Percentiles rank a stretch among this genome's conserved stretches.
Evolutionary conservation across 2,329 filamentous ascomycete genomes (phyloP).

Genomic region (Neobulgaria alba): DNA sequence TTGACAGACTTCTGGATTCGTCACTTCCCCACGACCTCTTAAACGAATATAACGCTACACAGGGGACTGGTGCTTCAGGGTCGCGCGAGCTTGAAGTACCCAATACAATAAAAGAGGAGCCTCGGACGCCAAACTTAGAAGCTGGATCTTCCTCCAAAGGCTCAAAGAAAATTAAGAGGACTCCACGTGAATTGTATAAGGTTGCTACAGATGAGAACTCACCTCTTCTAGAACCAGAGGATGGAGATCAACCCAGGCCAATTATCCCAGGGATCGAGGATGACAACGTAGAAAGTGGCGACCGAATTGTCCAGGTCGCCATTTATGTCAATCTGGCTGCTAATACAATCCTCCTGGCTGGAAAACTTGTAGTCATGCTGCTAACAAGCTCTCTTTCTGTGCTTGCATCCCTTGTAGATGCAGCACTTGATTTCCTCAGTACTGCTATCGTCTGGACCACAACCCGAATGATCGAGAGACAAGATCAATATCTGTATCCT

Average conservation of each 20-base stretch:
- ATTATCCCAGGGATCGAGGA: slow-evolving; percentile 63
- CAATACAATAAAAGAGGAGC: slow-evolving; percentile 67
- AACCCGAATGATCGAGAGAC: slow-evolving; percentile 45
- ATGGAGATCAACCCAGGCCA: slow-evolving; percentile 39
- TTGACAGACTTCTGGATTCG: slow-evolving; percentile 83
- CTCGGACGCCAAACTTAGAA: slow-evolving; percentile 24
- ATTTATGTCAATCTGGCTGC: slow-evolving; percentile 65
- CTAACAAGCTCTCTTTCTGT: slow-evolving; percentile 51
- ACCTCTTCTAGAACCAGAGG: slow-evolving; percentile 41
- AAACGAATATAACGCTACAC: slow-evolving; percentile 68
- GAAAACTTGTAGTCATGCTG: slow-evolving; percentile 46
- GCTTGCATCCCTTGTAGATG: slow-evolving; percentile 53
- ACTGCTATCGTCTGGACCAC: slow-evolving; percentile 54
- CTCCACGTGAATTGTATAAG: slow-evolving; percentile 79
- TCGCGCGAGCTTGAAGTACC: slow-evolving; percentile 55
- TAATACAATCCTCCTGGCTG: slow-evolving; percentile 46
- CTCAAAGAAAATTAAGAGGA: slow-evolving; percentile 58
- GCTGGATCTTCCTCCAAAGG: neutral
- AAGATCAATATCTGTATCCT: slow-evolving; percentile 38
- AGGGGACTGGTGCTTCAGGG: slow-evolving; percentile 11
- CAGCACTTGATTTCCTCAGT: slow-evolving; percentile 50
- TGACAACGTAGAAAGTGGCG: slow-evolving; percentile 66
- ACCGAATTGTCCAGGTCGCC: slow-evolving; percentile 71
- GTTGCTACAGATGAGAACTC: slow-evolving; percentile 48
- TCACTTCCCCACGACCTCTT: slow-evolving; percentile 86